Evolutionary conservation across 495 filamentous ascomycete species (phyloP).

Genomic region (Apodospora peruviana): DNA sequence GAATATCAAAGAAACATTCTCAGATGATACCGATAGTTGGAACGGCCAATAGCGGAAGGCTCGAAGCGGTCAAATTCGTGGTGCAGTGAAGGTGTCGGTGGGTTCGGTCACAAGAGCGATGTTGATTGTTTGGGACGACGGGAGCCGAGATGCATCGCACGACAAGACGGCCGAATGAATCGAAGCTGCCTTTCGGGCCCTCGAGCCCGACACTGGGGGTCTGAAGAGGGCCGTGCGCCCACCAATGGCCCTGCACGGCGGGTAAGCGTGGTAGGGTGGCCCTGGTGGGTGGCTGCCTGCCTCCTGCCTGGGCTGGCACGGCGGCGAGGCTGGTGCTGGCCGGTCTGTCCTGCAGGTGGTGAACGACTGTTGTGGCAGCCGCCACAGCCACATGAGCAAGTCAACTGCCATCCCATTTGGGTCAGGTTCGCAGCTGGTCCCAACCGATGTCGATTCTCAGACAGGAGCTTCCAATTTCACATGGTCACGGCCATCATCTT

Average conservation of each 20-base stretch:
- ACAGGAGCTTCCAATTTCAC: too few relatives aligned
- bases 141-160: conserved; percentile 1
- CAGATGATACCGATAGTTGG: conserved; percentile 3
- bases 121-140: conserved; percentile 1
- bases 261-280: too few relatives aligned
- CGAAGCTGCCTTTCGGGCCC: neutral
- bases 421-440: too few relatives aligned
- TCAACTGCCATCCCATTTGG: conserved; percentile 1
- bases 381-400: conserved; percentile 1
- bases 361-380: too few relatives aligned
- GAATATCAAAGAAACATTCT: conserved; percentile 16
- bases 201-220: neutral
- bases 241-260: too few relatives aligned
- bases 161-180: neutral
- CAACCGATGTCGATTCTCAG: too few relatives aligned
- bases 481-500: too few relatives aligned
- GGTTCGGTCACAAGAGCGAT: neutral
- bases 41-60: conserved; percentile 8
- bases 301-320: too few relatives aligned
- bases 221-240: neutral
- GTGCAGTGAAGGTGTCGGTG: neutral
- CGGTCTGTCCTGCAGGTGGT: too few relatives aligned
- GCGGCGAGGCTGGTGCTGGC: too few relatives aligned
- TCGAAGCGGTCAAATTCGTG: conserved; percentile 6
- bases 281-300: too few relatives aligned